These are phyloP conservation scores for Fomitopsis palustris DNA, from an alignment of 1,284 basidiomycete species.

Conservation along the genomic window DNA sequence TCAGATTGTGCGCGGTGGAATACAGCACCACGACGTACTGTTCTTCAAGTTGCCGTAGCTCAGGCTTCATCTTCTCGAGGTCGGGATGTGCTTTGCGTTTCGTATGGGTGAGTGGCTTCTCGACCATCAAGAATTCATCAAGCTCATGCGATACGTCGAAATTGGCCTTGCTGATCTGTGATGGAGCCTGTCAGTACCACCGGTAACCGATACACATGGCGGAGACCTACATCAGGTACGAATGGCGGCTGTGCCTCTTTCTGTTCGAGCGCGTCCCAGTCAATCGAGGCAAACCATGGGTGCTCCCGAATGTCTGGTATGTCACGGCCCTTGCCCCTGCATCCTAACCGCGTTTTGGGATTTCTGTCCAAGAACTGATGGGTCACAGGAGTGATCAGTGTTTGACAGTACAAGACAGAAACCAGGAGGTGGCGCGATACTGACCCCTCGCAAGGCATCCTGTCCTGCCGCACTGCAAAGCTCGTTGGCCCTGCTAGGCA, in stretches of 20 bases:
- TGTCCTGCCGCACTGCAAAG: slow-evolving; percentile 36
- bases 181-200: slow-evolving; percentile 5
- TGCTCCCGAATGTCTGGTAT: slow-evolving; percentile 77
- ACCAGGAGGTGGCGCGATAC: slow-evolving; percentile 22
- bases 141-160: slow-evolving; percentile 97
- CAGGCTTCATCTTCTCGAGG: slow-evolving; percentile 82
- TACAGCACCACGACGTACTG: slow-evolving; percentile 55
- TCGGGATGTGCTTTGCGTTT: slow-evolving; percentile 87
- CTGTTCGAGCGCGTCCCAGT: slow-evolving; percentile 77
- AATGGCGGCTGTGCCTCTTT: slow-evolving; percentile 85
- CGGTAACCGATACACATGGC: slow-evolving; percentile 3
- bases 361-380: slow-evolving; percentile 83
- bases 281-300: slow-evolving; percentile 80
- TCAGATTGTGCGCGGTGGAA: not conserved
- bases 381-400: slow-evolving; percentile 11
- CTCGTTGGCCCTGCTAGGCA: slow-evolving; percentile 53
- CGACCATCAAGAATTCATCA: slow-evolving; percentile 94
- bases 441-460: slow-evolving; percentile 42
- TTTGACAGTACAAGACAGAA: slow-evolving; percentile 3
- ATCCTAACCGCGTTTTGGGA: slow-evolving; percentile 78
- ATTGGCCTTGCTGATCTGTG: slow-evolving; percentile 87
- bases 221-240: slow-evolving; percentile 77
- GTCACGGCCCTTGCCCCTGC: slow-evolving; percentile 62
- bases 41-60: slow-evolving; percentile 90
- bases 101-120: slow-evolving; percentile 92